Evolutionary conservation across 257 asterid genomes (phyloP), one percentile per base, ranked within the genome.

Genomic region (Pogostemon cablin): DNA sequence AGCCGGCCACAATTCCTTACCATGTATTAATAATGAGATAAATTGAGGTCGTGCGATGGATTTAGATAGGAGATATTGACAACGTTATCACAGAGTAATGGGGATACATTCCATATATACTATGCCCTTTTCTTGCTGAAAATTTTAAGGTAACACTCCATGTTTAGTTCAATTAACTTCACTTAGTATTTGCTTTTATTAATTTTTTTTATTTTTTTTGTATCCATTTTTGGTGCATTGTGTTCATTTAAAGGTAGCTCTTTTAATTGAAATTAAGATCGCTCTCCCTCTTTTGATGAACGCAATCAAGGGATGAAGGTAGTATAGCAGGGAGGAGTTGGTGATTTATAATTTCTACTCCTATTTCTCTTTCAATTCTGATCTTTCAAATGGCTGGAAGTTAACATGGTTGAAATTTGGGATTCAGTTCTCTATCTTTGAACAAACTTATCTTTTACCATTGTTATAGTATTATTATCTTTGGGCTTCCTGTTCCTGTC

Each of bases 101-200:
- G 99, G 43, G 85, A 11, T 93, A 91, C 81, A n/a, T n/a, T n/a
- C n/a, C n/a, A 82, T 75, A 47, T 93, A 91, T 83, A 93, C 74
- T 93, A 91, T 54, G 95, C 99, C 12, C 99, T 73, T 93, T 95
- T 77, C 99, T 91, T 65, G 99, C 99, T 83, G 99, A 95, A 77
- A 86, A 87, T 75, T 93, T 85, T 58, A 95, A 95, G 99, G 99
- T 95, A 75, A 41, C 46, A 52, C 57, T 20, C 25, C 25, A n/a
- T 57, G 11, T 5, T 25, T 65, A 47, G 3, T 20, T 58, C 37
- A 50, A 17, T 48, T 60, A 42, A 5, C 57, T 52, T 58, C 41
- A 10, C 38, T 41, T 62, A 55, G 3, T 0, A 46, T 1, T 52
- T 32, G 34, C 3, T 37, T 48, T 35, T 54, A 10, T 39, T 11